phyloP scores from a whole-genome alignment of 352 stramenopile species.

The Pythium scleroteichum region DNA sequence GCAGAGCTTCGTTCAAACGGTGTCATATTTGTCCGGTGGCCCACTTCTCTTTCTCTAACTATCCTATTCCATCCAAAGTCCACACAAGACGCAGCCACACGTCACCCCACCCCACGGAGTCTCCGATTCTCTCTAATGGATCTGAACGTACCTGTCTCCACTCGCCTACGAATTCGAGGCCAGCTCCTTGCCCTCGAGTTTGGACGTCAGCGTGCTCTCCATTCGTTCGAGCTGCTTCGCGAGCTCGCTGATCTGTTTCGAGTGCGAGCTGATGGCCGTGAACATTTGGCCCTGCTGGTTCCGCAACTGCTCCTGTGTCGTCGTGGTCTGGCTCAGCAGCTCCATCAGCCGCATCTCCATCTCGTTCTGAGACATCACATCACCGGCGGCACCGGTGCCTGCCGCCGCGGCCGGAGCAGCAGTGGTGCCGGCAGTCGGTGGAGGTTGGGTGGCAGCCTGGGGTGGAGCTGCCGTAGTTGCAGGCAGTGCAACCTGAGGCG shows the following conservation, averaged over 20 bases:
- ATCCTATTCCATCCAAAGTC: slow-evolving; percentile 20
- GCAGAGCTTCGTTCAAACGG: not conserved
- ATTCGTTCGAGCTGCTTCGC: slow-evolving; percentile 82
- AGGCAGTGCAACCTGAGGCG: slow-evolving; percentile 1
- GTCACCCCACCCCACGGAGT: not conserved
- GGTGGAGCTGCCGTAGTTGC: not conserved
- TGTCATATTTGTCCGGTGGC: slow-evolving; percentile 3
- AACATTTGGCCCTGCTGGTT: slow-evolving; percentile 85
- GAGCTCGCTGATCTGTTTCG: slow-evolving; percentile 77
- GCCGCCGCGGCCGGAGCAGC: not conserved
- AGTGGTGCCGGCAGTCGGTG: not conserved
- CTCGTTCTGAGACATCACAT: slow-evolving; percentile 42
- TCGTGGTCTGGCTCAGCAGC: slow-evolving; percentile 78
- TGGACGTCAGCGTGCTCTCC: slow-evolving; percentile 64
- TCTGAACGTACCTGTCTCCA: not conserved
- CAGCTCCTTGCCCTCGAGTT: slow-evolving; percentile 37
- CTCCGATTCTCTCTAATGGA: slow-evolving; percentile 2
- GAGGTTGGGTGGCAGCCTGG: not conserved
- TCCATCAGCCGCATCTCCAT: slow-evolving; percentile 80
- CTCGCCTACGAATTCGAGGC: slow-evolving; percentile 2
- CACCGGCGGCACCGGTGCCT: not conserved
- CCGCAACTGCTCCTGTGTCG: slow-evolving; percentile 75
- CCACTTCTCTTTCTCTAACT: slow-evolving; percentile 12
- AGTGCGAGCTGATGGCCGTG: slow-evolving; percentile 68
- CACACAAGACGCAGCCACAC: slow-evolving; percentile 6